Conservation (phyloP, 75 land plant genomes). For the Cupressus sempervirens region DNA sequence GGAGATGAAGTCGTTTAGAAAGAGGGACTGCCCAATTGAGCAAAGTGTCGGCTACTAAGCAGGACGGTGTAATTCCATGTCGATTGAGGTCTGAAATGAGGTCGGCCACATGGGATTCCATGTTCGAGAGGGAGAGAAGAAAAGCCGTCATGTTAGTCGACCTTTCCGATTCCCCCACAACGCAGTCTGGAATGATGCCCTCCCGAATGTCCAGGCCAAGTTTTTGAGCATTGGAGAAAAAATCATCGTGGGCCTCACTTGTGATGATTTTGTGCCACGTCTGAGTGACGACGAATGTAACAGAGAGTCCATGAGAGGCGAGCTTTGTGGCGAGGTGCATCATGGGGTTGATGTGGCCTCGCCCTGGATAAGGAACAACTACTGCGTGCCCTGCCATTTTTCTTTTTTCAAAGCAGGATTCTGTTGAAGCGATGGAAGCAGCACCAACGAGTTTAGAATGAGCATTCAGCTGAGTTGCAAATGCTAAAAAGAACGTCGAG, state of each 20-base stretch:
- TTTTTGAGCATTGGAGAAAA: background rate
- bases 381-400: conserved; percentile 18
- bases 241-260: background rate
- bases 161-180: background rate
- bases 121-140: background rate
- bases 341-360: conserved; percentile 31
- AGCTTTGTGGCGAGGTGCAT: conserved; percentile 32
- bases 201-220: background rate
- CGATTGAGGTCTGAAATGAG: conserved; percentile 21
- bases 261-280: conserved; percentile 7
- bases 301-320: conserved; percentile 4
- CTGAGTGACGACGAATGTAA: conserved; percentile 24
- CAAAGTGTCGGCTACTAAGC: conserved; percentile 38
- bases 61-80: conserved; percentile 10
- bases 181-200: background rate
- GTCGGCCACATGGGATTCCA: background rate
- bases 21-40: conserved; percentile 34
- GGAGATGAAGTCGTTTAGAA: conserved; percentile 18
- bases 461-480: too few species aligned
- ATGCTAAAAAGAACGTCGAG: too few species aligned
- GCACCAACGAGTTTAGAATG: too few species aligned
- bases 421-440: too few species aligned
- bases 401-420: too few species aligned
- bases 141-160: background rate
- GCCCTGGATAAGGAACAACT: conserved; percentile 22